Conservation (phyloP, 2,329 filamentous ascomycete species). For the Acephala macrosclerotiorum region DNA sequence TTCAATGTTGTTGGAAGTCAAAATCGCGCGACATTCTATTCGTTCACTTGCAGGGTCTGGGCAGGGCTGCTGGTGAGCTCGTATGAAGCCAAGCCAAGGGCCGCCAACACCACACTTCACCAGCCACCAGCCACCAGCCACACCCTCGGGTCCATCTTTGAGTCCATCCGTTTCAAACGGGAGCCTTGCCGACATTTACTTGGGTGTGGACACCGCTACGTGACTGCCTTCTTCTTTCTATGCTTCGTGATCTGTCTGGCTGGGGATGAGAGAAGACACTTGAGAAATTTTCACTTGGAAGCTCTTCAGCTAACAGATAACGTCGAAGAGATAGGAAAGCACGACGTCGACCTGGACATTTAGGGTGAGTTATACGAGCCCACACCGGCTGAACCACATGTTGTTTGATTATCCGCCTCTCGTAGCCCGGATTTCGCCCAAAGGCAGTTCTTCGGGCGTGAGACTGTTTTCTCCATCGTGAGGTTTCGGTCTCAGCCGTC, state of each 20-base stretch:
- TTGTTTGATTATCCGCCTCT: slow-evolving; percentile 7
- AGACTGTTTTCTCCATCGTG: not conserved
- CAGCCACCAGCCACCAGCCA: slow-evolving; percentile 2
- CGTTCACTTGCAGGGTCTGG: not conserved
- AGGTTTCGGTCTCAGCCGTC: slow-evolving; percentile 8
- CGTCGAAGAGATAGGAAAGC: not conserved
- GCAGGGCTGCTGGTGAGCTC: slow-evolving; percentile 3
- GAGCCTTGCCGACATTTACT: slow-evolving; percentile 5
- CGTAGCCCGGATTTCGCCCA: not conserved
- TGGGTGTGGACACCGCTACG: not conserved
- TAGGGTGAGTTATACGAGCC: not conserved
- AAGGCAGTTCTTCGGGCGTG: slow-evolving; percentile 4
- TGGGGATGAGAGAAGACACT: not conserved
- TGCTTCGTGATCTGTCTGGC: no score
- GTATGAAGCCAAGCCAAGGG: not conserved
- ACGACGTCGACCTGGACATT: not conserved
- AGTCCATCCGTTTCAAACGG: not conserved
- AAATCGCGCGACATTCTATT: slow-evolving; percentile 6
- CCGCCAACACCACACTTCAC: no score
- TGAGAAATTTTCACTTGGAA: not conserved
- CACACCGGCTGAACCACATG: not conserved
- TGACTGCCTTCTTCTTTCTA: not conserved
- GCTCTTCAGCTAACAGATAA: not conserved
- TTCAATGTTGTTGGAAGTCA: not conserved
- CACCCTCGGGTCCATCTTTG: not conserved